Evolutionary conservation across 192 early-diverging fungal species (phyloP).

Genomic region (Backusella tuberculispora): DNA sequence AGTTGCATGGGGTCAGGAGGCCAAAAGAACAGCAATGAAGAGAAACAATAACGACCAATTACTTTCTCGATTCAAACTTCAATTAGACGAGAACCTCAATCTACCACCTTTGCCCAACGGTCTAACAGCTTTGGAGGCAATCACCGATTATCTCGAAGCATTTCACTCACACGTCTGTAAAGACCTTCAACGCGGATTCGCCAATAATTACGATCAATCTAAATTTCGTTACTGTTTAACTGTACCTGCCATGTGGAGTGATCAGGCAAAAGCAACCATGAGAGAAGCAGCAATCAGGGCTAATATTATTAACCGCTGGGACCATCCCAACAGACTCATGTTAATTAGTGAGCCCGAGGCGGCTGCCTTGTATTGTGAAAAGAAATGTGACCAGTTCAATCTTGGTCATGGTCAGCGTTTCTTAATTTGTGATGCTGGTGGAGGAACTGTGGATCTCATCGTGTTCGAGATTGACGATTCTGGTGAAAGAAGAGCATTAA

Average conservation of each 20-base stretch:
- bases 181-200: slow-evolving; percentile 49
- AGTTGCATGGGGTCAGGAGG: slow-evolving; percentile 48
- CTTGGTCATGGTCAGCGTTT: slow-evolving; percentile 49
- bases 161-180: slow-evolving; percentile 46
- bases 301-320: slow-evolving; percentile 50
- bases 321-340: slow-evolving; percentile 51
- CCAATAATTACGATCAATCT: slow-evolving; percentile 46
- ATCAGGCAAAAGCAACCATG: slow-evolving; percentile 54
- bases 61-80: slow-evolving; percentile 48
- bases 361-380: slow-evolving; percentile 54
- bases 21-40: slow-evolving; percentile 41
- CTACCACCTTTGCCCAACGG: slow-evolving; percentile 42
- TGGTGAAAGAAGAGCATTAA: slow-evolving; percentile 36
- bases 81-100: slow-evolving; percentile 46
- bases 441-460: slow-evolving; percentile 55
- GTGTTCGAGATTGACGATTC: slow-evolving; percentile 51
- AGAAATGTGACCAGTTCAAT: slow-evolving; percentile 49
- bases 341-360: slow-evolving; percentile 48
- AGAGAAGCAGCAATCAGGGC: slow-evolving; percentile 55
- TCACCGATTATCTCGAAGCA: slow-evolving; percentile 49
- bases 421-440: slow-evolving; percentile 55
- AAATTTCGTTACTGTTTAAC: slow-evolving; percentile 54
- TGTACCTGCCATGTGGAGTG: slow-evolving; percentile 58
- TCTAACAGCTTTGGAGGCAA: slow-evolving; percentile 44
- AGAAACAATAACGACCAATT: slow-evolving; percentile 44